Conservation (phyloP, 169 alveolate genomes). For the Eimeria praecox region DNA sequence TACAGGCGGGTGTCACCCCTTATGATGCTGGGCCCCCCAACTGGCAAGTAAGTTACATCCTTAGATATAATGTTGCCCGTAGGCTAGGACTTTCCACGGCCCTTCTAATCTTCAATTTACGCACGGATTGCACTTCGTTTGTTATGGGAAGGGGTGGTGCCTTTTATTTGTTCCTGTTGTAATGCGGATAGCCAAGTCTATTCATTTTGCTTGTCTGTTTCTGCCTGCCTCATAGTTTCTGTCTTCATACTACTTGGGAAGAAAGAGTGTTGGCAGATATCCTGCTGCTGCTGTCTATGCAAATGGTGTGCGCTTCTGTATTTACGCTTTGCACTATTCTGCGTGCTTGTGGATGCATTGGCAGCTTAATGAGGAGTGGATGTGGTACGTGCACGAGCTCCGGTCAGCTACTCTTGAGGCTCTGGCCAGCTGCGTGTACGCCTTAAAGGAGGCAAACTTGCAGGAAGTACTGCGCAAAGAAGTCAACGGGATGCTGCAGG, state of each 20-base stretch:
- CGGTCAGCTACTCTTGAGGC: constrained; percentile 94
- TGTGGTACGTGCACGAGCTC: constrained; percentile 92
- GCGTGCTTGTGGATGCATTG: constrained; percentile 13
- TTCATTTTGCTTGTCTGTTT: neutral
- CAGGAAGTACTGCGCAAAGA: constrained; percentile 88
- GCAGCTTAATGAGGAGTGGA: constrained; percentile 95
- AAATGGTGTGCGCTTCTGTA: neutral
- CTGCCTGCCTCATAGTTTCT: too few relatives aligned
- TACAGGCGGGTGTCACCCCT: constrained; percentile 93
- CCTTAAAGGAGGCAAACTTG: constrained; percentile 91
- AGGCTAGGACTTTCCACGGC: neutral
- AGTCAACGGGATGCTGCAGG: constrained; percentile 90
- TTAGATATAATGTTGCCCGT: too few relatives aligned
- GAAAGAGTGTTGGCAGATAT: neutral
- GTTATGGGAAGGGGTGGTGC: neutral
- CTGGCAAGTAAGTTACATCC: constrained; percentile 68
- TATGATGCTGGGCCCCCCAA: constrained; percentile 92
- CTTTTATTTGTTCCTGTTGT: neutral
- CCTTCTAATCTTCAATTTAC: neutral
- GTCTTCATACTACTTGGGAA: neutral
- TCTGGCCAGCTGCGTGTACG: constrained; percentile 93
- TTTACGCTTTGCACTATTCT: neutral
- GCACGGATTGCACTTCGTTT: neutral
- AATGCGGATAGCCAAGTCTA: neutral
- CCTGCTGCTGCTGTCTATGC: neutral